Evolutionary conservation across 2,329 filamentous ascomycete species (phyloP), one percentile per base, ranked within the genome.

Genomic region (Colletotrichum plurivorum): DNA sequence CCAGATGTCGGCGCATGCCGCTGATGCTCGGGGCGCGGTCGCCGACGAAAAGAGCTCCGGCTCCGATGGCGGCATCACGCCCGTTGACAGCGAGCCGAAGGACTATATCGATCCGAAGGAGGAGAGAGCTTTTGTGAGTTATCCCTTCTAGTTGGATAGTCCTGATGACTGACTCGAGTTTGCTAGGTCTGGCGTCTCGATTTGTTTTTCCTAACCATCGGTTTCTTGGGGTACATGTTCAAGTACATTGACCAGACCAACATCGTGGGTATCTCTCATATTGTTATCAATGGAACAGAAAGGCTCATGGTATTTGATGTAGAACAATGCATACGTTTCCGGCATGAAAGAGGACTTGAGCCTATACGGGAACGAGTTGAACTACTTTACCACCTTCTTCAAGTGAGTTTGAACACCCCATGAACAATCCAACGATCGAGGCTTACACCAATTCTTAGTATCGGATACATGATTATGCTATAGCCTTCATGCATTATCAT

Each of bases 401-500:
- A 68, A 68, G 65, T 68, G 31, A 49, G 65, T 27, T 13, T 15
- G 0, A 5, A 7, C 12, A 18, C 1, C 8, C 7, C 2, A 20
- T 1, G 20, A 20, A 2, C n/a, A 18, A 4, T 12, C 2, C 7
- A 12, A 49, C 12, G 9, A 13, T 18, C 45, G 5, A 49, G 16
- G 36, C 39, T 46, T 20, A 55, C 2, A 2, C n/a, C 5, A 4
- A 9, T 2, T 22, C 3, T 8, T 15, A 75, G 72, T 18, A 68
- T 74, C 10, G 71, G 68, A 4, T 75, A 76, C 53, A 73, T 74
- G 18, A 63, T 73, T 36, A 73, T 66, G 71, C 73, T 76, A 62
- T 72, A 76, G 2, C 76, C 76, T 4, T 75, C 72, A 13, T 77
- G 74, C 12, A 70, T 77, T 20, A 72, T 76, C 22, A 71, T 77